phyloP scores from a whole-genome alignment of 495 filamentous ascomycete genomes.

The Xylaria acuta region DNA sequence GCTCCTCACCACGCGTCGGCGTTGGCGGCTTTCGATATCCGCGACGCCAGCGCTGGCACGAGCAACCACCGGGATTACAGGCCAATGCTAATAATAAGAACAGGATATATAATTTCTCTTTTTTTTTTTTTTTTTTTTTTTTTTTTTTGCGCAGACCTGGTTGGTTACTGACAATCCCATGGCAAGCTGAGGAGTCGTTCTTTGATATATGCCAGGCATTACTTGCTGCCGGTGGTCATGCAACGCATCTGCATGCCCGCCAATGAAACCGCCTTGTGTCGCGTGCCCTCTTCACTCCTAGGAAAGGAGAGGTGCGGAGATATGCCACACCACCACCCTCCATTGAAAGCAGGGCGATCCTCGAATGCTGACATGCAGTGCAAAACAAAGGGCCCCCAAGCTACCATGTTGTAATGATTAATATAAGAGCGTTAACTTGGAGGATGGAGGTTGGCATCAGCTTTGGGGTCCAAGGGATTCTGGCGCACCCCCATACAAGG shows the following conservation, averaged over 20 bases:
- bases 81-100: background rate
- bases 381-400: slow-evolving; percentile 34
- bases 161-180: background rate
- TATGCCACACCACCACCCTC: background rate
- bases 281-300: background rate
- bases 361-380: background rate
- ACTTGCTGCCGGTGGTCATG: slow-evolving; percentile 7
- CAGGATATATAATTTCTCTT: background rate
- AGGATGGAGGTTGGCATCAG: background rate
- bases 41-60: background rate
- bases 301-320: background rate
- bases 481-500: background rate
- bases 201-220: slow-evolving; percentile 5
- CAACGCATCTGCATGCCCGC: slow-evolving; percentile 9
- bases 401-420: background rate
- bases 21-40: background rate
- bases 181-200: slow-evolving; percentile 1
- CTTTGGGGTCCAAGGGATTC: slow-evolving; percentile 39
- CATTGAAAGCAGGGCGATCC: background rate
- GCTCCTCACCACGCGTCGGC: background rate
- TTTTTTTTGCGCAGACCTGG: slow-evolving; percentile 6
- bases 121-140: too few species aligned
- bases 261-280: slow-evolving; percentile 6
- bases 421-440: background rate
- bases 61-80: background rate